Evolutionary conservation across 768 basidiomycete species (phyloP), one percentile per base, ranked within the genome.

Genomic region (Cystobasidium onofrii): DNA sequence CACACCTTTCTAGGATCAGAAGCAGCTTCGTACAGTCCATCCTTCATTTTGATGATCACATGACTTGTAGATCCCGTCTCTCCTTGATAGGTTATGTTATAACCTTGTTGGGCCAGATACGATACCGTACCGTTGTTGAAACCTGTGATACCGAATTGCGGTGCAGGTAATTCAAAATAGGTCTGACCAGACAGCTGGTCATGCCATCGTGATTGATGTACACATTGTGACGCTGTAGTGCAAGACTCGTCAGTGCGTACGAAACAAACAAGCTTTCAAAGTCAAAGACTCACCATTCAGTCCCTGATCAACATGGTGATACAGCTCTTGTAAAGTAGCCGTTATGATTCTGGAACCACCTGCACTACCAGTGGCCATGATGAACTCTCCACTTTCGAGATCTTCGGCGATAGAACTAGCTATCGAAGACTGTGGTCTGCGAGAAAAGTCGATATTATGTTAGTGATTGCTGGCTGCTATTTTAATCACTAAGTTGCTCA

Each of bases 361-460:
- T 15, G 82, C 83, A 0, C 80, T 79, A 31, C 83, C 83, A 0
- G 82, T 83, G 7, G 82, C 81, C 62, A 82, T 80, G 31, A 79
- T 74, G 33, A 84, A 75, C 61, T 81, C 78, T 2, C 83, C 82
- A 0, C 66, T 76, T n/a, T 77, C 74, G 33, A 80, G 77, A 70
- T 83, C 79, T 72, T 84, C 83, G 7, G 80, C 82, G 66, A 84
- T 82, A 25, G 79, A 80, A 25, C 80, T 80, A 6, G 80, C 69
- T 63, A 80, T 80, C 39, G 76, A 77, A 0, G 77, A 78, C 29
- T 76, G 39, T 15, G 63, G 73, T 23, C 65, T 41, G 31, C 31
- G 6, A 2, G 4, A 29, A 54, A 6, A 29, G 33, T 50, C 46
- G 20, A 20, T 4, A 64, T 1, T 6, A 39, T 39, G 15, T 6